Evolutionary conservation across 768 basidiomycete species (phyloP).

Genomic region (Pleurotus cornucopiae): DNA sequence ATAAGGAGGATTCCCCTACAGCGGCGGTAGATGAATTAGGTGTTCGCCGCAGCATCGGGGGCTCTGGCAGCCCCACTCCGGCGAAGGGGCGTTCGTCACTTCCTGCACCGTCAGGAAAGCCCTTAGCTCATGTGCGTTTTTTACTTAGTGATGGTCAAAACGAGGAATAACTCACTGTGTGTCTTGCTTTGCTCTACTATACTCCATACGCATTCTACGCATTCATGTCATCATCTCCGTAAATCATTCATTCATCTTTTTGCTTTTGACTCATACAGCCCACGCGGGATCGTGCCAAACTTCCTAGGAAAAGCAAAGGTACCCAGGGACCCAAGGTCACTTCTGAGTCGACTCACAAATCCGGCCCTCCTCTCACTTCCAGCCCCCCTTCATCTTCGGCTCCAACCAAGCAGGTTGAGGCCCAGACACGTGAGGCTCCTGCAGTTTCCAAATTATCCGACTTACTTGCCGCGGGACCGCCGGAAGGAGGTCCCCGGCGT

Average conservation of each 20-base stretch:
- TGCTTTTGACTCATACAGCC: conserved; percentile 43
- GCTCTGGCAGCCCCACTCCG: conserved; percentile 6
- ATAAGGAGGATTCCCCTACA: conserved; percentile 43
- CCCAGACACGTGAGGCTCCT: not conserved
- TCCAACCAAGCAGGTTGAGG: not conserved
- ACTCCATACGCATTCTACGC: conserved; percentile 24
- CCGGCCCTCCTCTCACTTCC: not conserved
- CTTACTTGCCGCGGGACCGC: not conserved
- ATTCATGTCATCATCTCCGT: conserved; percentile 24
- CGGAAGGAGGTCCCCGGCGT: not conserved
- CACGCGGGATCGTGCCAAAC: conserved; percentile 69
- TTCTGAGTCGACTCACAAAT: not conserved
- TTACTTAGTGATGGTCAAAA: conserved; percentile 52
- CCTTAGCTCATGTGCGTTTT: conserved; percentile 85
- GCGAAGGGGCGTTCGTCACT: conserved; percentile 22
- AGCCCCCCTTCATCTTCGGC: not conserved
- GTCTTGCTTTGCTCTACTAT: conserved; percentile 21
- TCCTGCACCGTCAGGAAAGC: conserved; percentile 51
- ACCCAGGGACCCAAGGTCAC: not conserved
- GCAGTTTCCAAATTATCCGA: not conserved
- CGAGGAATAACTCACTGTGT: conserved; percentile 44
- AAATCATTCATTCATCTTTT: conserved; percentile 17
- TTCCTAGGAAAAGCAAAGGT: conserved; percentile 50
- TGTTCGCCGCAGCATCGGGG: conserved; percentile 1
- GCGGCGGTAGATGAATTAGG: conserved; percentile 45